Conservation (phyloP, 768 basidiomycete genomes). For the Leccinellum albellum region DNA sequence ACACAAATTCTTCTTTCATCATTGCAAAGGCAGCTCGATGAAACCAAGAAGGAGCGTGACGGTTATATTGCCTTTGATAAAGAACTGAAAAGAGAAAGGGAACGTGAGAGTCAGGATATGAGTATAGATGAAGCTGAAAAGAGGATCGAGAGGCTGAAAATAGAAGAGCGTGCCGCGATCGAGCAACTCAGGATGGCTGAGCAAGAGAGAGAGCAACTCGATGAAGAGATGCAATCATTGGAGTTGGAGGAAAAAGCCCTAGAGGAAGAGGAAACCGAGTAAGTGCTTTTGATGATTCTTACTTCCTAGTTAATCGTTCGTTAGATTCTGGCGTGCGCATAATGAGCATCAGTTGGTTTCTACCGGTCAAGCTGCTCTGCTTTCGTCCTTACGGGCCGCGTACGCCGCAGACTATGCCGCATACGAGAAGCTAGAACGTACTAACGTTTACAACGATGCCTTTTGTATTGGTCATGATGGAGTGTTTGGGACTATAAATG, state of each 20-base stretch:
- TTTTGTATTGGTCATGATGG: slow-evolving; percentile 95
- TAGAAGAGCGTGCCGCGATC: slow-evolving; percentile 64
- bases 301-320: slow-evolving; percentile 5
- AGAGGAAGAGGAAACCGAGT: slow-evolving; percentile 84
- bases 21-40: slow-evolving; percentile 79
- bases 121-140: slow-evolving; percentile 63
- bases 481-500: slow-evolving; percentile 97
- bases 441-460: slow-evolving; percentile 94
- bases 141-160: slow-evolving; percentile 68
- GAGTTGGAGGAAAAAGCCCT: slow-evolving; percentile 75
- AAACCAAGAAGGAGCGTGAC: slow-evolving; percentile 87
- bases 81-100: slow-evolving; percentile 77
- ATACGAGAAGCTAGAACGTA: slow-evolving; percentile 80
- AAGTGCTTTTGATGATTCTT: slow-evolving; percentile 31
- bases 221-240: slow-evolving; percentile 63
- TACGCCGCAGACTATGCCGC: slow-evolving; percentile 74
- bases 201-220: slow-evolving; percentile 70
- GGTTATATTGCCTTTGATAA: slow-evolving; percentile 92
- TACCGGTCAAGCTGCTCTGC: slow-evolving; percentile 64
- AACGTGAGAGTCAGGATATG: slow-evolving; percentile 60
- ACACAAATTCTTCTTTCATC: slow-evolving; percentile 74
- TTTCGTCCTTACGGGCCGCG: slow-evolving; percentile 70
- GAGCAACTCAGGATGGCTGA: slow-evolving; percentile 76
- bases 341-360: slow-evolving; percentile 65
- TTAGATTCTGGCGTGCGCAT: slow-evolving; percentile 79